Conservation (phyloP, 192 early-diverging fungal species). For the Entophlyctis luteolus region DNA sequence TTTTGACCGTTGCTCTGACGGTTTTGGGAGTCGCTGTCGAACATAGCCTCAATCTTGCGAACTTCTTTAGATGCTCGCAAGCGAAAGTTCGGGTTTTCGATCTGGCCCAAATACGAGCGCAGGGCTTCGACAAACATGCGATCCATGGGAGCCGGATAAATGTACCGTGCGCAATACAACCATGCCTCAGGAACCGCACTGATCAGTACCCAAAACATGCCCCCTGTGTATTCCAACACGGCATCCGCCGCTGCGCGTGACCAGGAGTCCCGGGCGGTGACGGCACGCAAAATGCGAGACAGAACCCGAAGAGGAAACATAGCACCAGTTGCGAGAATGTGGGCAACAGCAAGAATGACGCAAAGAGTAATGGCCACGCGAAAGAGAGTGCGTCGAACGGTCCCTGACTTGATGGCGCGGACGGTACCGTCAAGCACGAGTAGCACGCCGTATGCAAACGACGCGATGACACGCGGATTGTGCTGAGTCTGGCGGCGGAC, state of each 20-base stretch:
- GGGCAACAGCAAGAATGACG: neutral
- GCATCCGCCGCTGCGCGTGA: neutral
- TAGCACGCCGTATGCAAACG: neutral
- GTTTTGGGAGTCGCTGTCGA: neutral
- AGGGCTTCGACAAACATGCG: conserved; percentile 31
- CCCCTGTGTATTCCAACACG: neutral
- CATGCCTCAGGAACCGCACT: neutral
- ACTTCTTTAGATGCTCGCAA: neutral
- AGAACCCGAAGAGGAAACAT: neutral
- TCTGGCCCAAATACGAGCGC: neutral
- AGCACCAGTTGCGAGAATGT: neutral
- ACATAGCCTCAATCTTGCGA: neutral
- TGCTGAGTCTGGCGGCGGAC: neutral
- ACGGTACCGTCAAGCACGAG: neutral
- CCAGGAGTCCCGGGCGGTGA: no score
- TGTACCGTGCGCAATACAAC: conserved; percentile 2
- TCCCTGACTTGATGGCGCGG: neutral
- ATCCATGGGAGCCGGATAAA: conserved; percentile 35
- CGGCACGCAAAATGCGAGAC: neutral
- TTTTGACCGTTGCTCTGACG: neutral
- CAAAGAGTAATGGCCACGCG: neutral
- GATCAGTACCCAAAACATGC: neutral
- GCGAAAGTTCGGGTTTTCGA: neutral
- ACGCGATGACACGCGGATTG: neutral
- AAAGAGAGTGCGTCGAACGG: neutral